phyloP scores from a whole-genome alignment of 306 rosid species.

The Potentilla sterilis region DNA sequence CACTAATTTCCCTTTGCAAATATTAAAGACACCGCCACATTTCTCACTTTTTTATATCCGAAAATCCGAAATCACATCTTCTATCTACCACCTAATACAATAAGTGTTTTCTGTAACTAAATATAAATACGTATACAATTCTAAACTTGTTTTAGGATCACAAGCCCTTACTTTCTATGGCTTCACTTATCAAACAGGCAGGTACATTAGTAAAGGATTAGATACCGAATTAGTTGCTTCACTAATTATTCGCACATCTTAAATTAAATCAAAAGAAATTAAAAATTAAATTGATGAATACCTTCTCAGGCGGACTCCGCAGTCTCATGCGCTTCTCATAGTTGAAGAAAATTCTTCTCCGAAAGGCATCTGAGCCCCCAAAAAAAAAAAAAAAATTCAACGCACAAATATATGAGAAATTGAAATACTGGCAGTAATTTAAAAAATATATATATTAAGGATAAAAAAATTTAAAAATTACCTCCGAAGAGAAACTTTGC shows the following conservation, averaged over 20 bases:
- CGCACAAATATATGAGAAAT: neutral
- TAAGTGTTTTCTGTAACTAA: neutral
- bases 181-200: neutral
- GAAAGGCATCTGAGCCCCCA: slow-evolving; percentile 55
- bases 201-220: too few species aligned
- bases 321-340: slow-evolving; percentile 86
- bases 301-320: slow-evolving; percentile 92
- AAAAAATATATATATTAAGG: too few species aligned
- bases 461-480: neutral
- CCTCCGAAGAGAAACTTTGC: slow-evolving; percentile 55
- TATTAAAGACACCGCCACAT: neutral
- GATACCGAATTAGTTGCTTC: neutral
- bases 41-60: neutral
- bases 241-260: too few species aligned
- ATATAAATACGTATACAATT: neutral
- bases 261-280: too few species aligned
- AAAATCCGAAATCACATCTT: neutral
- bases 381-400: neutral
- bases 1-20: neutral
- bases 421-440: neutral
- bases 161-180: neutral
- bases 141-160: neutral
- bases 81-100: neutral
- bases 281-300: slow-evolving; percentile 6
- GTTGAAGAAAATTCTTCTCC: slow-evolving; percentile 86